Base-by-base conservation (phyloP, 129 eudicot species). In the Artemisia tridentata region DNA sequence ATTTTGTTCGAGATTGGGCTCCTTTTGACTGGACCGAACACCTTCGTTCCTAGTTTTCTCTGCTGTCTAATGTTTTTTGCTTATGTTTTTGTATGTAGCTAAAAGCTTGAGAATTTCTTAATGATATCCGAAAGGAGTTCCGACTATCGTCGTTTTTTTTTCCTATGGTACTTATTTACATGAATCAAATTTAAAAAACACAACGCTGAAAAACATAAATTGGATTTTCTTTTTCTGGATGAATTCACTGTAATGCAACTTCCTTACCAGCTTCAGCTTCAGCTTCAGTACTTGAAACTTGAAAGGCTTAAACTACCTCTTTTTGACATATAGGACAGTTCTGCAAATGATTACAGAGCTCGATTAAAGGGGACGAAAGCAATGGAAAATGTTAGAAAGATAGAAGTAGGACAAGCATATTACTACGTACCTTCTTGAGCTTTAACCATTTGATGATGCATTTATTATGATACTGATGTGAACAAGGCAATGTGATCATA, bases 11-110 rank as follows among this genome's bases (percentile, higher is more conserved):
- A 66, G 93, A 86, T 25, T 92, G 96, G 96, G 86, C 72, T 15
- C 95, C 86, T 34, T 84, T 92, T 78, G 95, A 92, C 38, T 92
- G 96, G 98, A 92, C 96, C 38, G 84, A 92, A 65, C 98, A 92
- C 66, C 91, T 90, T 11, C 84, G 78, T 56, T 21, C 21, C 1
- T 56, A 3, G 18, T 25, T 3, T 60, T 60, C 41, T 21, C 23
- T 56, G 13, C 21, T 56, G 62, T 16, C 62, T 16, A 56, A 9
- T 19, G 45, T 38, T 38, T 38, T 38, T 6, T 17, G 1, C 11
- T 20, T 2, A 55, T 8, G 8, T 15, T 51, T 5, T 51, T 15
- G 56, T 51, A 51, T 15, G 56, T 15, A 51, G 2, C 45, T 38
- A 7, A 38, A 38, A 38, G 45, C 45, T 38, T 38, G 45, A 38